phyloP scores from a whole-genome alignment of 1,139 yeast genomes.

The Suhomyces ambrosiae region DNA sequence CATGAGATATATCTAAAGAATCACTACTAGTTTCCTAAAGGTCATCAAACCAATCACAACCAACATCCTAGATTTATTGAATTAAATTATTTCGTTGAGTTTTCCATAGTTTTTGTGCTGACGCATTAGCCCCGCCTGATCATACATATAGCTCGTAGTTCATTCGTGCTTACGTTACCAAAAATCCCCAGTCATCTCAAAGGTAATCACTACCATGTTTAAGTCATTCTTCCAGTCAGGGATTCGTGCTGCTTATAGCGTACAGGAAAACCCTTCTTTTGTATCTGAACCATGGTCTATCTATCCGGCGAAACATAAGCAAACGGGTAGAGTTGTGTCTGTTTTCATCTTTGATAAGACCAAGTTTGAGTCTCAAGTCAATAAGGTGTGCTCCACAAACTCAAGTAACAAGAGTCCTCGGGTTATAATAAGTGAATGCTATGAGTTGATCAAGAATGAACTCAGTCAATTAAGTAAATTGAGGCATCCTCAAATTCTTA shows the following conservation, averaged over 20 bases:
- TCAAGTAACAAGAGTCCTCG: slow-evolving; percentile 42
- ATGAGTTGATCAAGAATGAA: slow-evolving; percentile 47
- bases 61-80: too few species aligned
- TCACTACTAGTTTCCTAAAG: too few species aligned
- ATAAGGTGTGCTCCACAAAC: slow-evolving; percentile 52
- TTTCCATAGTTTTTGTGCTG: too few species aligned
- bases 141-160: background rate
- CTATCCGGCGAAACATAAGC: slow-evolving; percentile 75
- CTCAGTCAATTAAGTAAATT: slow-evolving; percentile 74
- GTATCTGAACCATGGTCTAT: slow-evolving; percentile 83
- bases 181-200: background rate
- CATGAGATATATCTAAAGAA: too few species aligned
- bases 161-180: background rate
- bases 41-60: too few species aligned
- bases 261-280: slow-evolving; percentile 75
- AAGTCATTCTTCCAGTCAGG: slow-evolving; percentile 57
- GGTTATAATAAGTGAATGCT: slow-evolving; percentile 40
- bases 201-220: slow-evolving; percentile 26
- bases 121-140: background rate
- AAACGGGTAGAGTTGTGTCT: slow-evolving; percentile 62
- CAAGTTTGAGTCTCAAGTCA: slow-evolving; percentile 61
- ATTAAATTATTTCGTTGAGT: too few species aligned
- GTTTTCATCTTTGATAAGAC: slow-evolving; percentile 89
- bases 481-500: slow-evolving; percentile 84
- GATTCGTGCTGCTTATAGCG: slow-evolving; percentile 71